phyloP scores from a whole-genome alignment of 2,329 filamentous ascomycete genomes.

The Biscogniauxia sp. region DNA sequence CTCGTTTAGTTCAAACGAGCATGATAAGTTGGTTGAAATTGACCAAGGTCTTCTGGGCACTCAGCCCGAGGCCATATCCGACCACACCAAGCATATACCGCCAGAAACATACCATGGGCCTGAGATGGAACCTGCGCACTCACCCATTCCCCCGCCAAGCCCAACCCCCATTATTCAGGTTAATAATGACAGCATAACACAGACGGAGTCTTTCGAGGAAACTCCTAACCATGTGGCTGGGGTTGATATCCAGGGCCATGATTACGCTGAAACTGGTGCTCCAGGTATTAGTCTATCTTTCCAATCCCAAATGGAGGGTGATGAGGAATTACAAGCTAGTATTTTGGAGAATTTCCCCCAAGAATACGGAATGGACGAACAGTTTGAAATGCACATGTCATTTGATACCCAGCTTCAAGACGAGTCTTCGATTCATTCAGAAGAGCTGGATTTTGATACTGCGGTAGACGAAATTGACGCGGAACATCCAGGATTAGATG shows the following conservation, averaged over 20 bases:
- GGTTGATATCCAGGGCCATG: neutral
- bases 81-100: neutral
- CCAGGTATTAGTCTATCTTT: conserved; percentile 17
- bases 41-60: neutral
- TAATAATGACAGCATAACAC: conserved; percentile 12
- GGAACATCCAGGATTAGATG: conserved; percentile 2
- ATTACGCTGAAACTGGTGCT: conserved; percentile 4
- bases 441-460: conserved; percentile 3
- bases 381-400: neutral
- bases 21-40: neutral
- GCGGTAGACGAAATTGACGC: conserved; percentile 6
- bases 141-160: conserved; percentile 12
- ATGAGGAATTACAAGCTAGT: conserved; percentile 31
- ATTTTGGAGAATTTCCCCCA: conserved; percentile 23
- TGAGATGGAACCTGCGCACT: neutral
- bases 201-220: conserved; percentile 10
- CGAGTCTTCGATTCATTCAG: conserved; percentile 2
- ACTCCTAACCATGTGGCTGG: conserved; percentile 1
- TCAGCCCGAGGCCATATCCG: neutral
- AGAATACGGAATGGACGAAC: conserved; percentile 5
- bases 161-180: conserved; percentile 23
- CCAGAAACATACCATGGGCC: neutral
- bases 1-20: neutral
- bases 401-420: conserved; percentile 1
- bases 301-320: conserved; percentile 26